Evolutionary conservation across 73 alveolate species (phyloP), one percentile per base, ranked within the genome.

Genomic region (Paraurostyla sp.): DNA sequence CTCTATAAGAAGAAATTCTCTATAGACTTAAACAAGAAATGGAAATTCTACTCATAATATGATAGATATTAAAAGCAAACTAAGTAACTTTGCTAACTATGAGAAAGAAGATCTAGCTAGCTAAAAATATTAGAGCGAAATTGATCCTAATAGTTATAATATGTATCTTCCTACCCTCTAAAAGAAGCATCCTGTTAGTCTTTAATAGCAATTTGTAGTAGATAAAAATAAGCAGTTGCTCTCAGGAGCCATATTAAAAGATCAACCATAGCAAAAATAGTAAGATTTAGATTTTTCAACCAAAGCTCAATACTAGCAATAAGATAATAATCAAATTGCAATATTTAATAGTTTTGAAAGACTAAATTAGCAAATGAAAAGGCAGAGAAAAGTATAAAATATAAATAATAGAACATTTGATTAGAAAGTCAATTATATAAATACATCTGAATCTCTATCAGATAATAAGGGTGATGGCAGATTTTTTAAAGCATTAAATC

Each of bases 301-400:
- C 23, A 6, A 60, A 9, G 32, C 29, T 16, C 9, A 27, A 9
- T 27, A 60, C 7, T 45, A 45, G 18, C 57, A 60, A 27, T 7
- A 23, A 27, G 78, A 60, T 25, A 9, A 16, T 9, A 9, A 32
- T 2, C 32, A 60, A 60, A 2, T 7, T 27, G 78, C 78, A 6
- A 2, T 65, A 35, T 35, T 38, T 38, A 65, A 65, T 35, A 15
- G 82, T 38, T 65, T 65, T 65, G 82, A 65, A 38, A 65, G 82
- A 22, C 58, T 65, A 15, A 65, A 65, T 65, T 38, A 32, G 23
- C 42, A 65, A 38, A 65, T 65, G 82, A 65, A 65, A 38, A 33
- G 9, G 0, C 23, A 65, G 41, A 23, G 82, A 33, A 65, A 65
- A 65, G 6, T 7, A n/a, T n/a, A n/a, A n/a, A n/a, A n/a, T n/a